phyloP scores from a whole-genome alignment of 1,139 yeast genomes.

The Meyerozyma guilliermondii region DNA sequence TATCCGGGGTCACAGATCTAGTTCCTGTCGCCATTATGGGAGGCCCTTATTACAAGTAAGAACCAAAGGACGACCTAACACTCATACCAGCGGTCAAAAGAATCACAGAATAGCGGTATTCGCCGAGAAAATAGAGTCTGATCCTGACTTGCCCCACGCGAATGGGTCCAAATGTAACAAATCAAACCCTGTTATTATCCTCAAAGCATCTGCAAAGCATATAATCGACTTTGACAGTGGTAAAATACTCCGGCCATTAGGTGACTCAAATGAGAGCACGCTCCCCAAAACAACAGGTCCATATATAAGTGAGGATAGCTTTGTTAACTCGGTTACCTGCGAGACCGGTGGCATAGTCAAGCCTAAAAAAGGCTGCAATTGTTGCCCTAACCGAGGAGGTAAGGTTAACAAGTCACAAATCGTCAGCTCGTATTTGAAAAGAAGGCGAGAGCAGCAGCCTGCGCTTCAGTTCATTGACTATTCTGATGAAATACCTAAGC shows the following conservation, averaged over 20 bases:
- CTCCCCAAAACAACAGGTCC: background rate
- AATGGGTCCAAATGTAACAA: conserved; percentile 8
- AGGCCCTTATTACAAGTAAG: conserved; percentile 84
- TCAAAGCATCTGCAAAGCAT: conserved; percentile 46
- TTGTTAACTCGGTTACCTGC: conserved; percentile 31
- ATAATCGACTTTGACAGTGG: conserved; percentile 46
- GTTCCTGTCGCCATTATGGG: conserved; percentile 75
- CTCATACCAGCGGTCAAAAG: conserved; percentile 41
- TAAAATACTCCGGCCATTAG: conserved; percentile 38
- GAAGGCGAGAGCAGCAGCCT: conserved; percentile 9
- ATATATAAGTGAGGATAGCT: conserved; percentile 26
- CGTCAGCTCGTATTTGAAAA: conserved; percentile 30
- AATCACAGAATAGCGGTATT: conserved; percentile 55
- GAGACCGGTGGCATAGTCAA: conserved; percentile 23
- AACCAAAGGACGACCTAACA: conserved; percentile 76
- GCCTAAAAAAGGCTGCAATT: conserved; percentile 23
- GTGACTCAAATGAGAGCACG: conserved; percentile 22
- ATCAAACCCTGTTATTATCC: conserved; percentile 32
- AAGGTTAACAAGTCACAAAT: conserved; percentile 32
- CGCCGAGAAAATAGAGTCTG: conserved; percentile 41
- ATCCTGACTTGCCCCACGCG: conserved; percentile 3
- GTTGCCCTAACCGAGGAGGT: conserved; percentile 13
- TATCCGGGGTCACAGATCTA: conserved; percentile 88
- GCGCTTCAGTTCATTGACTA: conserved; percentile 1
- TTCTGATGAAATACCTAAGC: background rate